Evolutionary conservation across 495 filamentous ascomycete species (phyloP).

Genomic region (Penicillium coprophilum): DNA sequence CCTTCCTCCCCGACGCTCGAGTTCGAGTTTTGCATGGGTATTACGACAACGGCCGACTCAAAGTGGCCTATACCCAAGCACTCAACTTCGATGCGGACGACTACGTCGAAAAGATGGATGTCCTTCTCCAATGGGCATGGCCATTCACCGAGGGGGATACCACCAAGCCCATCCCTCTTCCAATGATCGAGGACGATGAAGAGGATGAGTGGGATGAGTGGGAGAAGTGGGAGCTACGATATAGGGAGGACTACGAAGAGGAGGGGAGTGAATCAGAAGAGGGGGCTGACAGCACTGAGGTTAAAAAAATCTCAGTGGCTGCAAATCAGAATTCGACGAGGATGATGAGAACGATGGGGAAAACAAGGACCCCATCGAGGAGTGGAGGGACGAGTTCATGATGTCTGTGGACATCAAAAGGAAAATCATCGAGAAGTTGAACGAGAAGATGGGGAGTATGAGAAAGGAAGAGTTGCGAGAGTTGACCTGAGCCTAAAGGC

Average conservation of each 20-base stretch:
- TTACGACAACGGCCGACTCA: conserved; percentile 1
- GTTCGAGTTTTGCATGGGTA: conserved; percentile 14
- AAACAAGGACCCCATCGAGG: background rate
- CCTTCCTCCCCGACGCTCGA: conserved; percentile 7
- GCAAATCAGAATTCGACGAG: background rate
- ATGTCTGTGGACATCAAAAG: background rate
- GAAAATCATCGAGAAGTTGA: background rate
- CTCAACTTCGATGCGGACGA: conserved; percentile 6
- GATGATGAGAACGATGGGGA: background rate
- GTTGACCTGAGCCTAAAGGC: conserved; percentile 4
- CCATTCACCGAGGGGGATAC: background rate
- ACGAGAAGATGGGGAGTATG: background rate
- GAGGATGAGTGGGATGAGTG: conserved; percentile 4
- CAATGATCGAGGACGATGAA: conserved; percentile 10
- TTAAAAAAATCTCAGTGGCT: background rate
- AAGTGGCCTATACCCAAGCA: conserved; percentile 7
- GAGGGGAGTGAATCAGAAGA: background rate
- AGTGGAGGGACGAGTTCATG: background rate
- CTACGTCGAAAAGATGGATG: conserved; percentile 4
- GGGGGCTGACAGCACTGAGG: conserved; percentile 1
- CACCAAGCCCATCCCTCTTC: conserved; percentile 7
- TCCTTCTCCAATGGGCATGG: conserved; percentile 11
- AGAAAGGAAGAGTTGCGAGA: background rate
- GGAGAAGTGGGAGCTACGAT: background rate
- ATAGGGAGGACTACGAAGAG: background rate